phyloP scores from a whole-genome alignment of 139 green algal genomes.

The Chlamydomonas urium region DNA sequence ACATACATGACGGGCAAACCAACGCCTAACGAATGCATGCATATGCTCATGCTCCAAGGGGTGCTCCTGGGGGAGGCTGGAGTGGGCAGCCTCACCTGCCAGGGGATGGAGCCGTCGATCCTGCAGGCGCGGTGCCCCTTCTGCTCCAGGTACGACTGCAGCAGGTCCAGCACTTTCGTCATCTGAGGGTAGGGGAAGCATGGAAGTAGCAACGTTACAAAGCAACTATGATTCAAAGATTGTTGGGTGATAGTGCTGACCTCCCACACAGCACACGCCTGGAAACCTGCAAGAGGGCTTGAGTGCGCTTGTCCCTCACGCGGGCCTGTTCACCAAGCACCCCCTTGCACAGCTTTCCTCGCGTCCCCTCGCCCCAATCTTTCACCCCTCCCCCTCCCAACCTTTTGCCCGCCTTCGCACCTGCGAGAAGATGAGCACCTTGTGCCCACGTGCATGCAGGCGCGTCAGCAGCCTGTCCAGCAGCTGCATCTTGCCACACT shows the following conservation, averaged over 20 bases:
- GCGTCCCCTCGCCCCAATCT: no score
- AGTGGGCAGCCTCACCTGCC: constrained; percentile 33
- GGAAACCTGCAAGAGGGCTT: no score
- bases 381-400: no score
- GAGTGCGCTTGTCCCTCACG: no score
- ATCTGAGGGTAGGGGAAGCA: constrained; percentile 62
- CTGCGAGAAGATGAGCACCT: constrained; percentile 77
- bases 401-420: constrained; percentile 26
- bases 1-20: no score
- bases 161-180: constrained; percentile 97
- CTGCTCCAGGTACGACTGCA: constrained; percentile 87
- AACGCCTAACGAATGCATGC: no score
- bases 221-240: not conserved
- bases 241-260: no score
- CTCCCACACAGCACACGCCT: no score
- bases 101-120: constrained; percentile 85
- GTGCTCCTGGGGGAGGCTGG: no score
- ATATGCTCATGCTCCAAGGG: no score
- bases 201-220: not conserved
- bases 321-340: no score
- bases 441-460: constrained; percentile 22
- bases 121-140: constrained; percentile 67
- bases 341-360: no score
- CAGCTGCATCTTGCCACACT: constrained; percentile 94
- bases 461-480: constrained; percentile 79